Percentiles rank a stretch among this genome's conserved stretches.
Evolutionary conservation across 441 rosid species (phyloP).

Genomic region (Capsella rubella): DNA sequence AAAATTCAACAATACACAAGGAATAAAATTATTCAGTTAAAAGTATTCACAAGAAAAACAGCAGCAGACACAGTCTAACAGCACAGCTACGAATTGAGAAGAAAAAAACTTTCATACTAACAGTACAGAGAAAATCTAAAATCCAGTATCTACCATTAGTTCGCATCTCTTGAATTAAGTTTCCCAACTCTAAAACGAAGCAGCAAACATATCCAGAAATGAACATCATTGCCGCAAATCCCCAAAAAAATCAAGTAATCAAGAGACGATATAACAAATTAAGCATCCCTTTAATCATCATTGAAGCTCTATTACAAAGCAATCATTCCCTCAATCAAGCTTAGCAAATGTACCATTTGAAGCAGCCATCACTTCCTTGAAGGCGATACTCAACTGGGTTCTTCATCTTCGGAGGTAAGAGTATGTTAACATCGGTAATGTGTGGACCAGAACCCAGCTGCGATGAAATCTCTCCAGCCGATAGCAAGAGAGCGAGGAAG

Average conservation of each 20-base stretch:
- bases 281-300: neutral
- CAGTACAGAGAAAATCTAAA: neutral
- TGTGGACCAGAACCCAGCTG: conserved; percentile 76
- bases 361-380: conserved; percentile 98
- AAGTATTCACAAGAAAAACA: neutral
- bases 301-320: neutral
- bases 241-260: neutral
- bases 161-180: neutral
- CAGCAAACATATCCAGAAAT: neutral
- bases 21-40: neutral
- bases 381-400: conserved; percentile 90
- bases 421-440: conserved; percentile 89
- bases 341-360: conserved; percentile 69
- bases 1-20: neutral
- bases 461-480: conserved; percentile 48
- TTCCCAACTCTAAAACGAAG: too few species aligned
- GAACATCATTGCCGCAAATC: neutral
- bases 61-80: neutral
- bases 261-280: neutral
- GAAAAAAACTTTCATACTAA: neutral
- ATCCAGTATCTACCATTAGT: neutral
- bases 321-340: conserved; percentile 12
- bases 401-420: conserved; percentile 93
- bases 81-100: neutral
- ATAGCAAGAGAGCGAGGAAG: conserved; percentile 41